These are phyloP conservation scores for Penicillium tannophilum DNA, from an alignment of 495 filamentous ascomycete species.

Conservation along the genomic window DNA sequence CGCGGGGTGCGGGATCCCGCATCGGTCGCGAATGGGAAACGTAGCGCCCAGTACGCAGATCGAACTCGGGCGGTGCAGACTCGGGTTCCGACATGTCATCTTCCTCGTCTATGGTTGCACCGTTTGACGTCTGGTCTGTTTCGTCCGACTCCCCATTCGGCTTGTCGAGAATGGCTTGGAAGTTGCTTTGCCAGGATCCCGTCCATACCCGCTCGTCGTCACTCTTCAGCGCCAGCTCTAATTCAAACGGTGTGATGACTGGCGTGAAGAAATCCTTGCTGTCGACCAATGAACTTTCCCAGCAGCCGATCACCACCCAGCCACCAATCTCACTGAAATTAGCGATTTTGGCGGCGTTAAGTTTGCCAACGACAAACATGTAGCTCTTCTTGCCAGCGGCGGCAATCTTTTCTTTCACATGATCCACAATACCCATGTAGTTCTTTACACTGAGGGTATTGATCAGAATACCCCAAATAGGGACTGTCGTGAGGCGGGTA, in stretches of 20 bases:
- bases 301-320: conserved; percentile 97
- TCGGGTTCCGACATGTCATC: conserved; percentile 61
- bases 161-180: conserved; percentile 57
- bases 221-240: conserved; percentile 68
- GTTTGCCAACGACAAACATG: conserved; percentile 92
- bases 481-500: conserved; percentile 74
- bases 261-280: conserved; percentile 83
- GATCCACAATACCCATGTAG: conserved; percentile 78
- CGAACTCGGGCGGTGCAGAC: conserved; percentile 83
- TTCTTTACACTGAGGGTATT: conserved; percentile 92
- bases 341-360: conserved; percentile 93
- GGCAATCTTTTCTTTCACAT: conserved; percentile 68
- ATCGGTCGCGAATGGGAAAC: conserved; percentile 84
- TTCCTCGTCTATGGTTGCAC: conserved; percentile 31
- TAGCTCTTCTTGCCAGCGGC: conserved; percentile 89
- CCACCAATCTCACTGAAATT: conserved; percentile 95
- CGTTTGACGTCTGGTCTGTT: conserved; percentile 25
- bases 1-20: conserved; percentile 44
- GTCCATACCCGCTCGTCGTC: conserved; percentile 76
- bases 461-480: conserved; percentile 89
- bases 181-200: conserved; percentile 75
- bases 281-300: conserved; percentile 90
- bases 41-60: conserved; percentile 85
- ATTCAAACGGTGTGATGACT: conserved; percentile 90
- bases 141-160: conserved; percentile 23